A percentile compares a stretch with the other conserved stretches of the same genome.
phyloP scores from a whole-genome alignment of 495 filamentous ascomycete species.

The Annulohypoxylon stygium region DNA sequence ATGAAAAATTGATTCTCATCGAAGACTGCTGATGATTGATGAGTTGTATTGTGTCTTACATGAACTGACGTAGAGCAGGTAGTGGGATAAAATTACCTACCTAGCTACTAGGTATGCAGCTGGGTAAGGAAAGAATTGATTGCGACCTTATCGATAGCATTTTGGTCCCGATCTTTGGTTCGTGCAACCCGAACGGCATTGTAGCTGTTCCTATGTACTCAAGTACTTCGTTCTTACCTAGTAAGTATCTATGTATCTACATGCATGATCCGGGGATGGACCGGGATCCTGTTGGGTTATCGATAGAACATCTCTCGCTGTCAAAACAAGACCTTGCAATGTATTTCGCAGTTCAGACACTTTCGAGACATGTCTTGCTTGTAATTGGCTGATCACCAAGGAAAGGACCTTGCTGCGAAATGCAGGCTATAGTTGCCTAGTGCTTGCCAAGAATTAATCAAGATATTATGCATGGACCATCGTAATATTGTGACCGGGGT shows the following conservation, averaged over 20 bases:
- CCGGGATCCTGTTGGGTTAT: background rate
- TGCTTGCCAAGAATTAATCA: slow-evolving; percentile 37
- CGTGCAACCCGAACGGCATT: background rate
- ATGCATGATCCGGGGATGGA: background rate
- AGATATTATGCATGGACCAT: slow-evolving; percentile 27
- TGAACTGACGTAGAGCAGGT: background rate
- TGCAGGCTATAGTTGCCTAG: slow-evolving; percentile 27
- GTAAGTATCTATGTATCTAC: background rate
- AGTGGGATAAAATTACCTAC: background rate
- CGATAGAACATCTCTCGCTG: background rate
- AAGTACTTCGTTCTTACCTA: too few species aligned
- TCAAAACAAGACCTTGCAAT: background rate
- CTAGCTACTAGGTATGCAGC: background rate
- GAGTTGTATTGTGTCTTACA: slow-evolving; percentile 9
- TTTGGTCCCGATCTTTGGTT: background rate
- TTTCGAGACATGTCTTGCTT: slow-evolving; percentile 23
- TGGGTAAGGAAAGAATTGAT: slow-evolving; percentile 3
- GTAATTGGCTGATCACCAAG: slow-evolving; percentile 29
- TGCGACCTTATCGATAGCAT: slow-evolving; percentile 32
- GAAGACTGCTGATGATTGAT: slow-evolving; percentile 2
- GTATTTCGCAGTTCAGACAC: slow-evolving; percentile 20
- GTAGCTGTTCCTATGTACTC: background rate
- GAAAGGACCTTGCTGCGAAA: slow-evolving; percentile 18
- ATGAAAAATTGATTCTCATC: slow-evolving; percentile 16
- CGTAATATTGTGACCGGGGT: slow-evolving; percentile 15